Conservation (phyloP, 345 rosid genomes). For the Triadica sebifera region DNA sequence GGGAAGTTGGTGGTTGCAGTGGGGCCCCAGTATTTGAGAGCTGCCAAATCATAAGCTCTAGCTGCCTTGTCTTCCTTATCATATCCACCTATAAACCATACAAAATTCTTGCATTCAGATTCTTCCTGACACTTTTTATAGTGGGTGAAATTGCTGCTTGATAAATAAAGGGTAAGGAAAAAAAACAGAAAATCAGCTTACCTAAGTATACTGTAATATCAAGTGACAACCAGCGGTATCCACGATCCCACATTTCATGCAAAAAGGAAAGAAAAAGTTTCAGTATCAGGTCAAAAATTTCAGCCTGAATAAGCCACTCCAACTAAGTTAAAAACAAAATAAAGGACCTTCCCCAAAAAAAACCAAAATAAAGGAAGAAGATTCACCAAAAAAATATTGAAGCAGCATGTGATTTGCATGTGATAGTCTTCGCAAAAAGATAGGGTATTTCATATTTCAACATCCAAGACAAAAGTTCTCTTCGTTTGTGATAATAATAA, state of each 20-base stretch:
- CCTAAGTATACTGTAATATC: slow-evolving; percentile 79
- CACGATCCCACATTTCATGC: slow-evolving; percentile 35
- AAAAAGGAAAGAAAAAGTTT: slow-evolving; percentile 17
- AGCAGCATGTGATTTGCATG: slow-evolving; percentile 20
- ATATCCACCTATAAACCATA: too few species aligned
- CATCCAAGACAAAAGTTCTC: background rate
- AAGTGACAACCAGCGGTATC: slow-evolving; percentile 29
- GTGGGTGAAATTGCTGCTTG: background rate
- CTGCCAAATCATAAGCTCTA: too few species aligned
- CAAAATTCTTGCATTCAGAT: too few species aligned
- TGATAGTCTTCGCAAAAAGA: slow-evolving; percentile 14
- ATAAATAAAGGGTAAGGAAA: background rate
- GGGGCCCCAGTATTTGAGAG: too few species aligned
- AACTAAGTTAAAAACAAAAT: slow-evolving; percentile 3
- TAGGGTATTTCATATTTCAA: background rate
- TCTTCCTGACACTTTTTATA: too few species aligned
- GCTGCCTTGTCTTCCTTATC: too few species aligned
- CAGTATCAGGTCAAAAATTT: slow-evolving; percentile 40
- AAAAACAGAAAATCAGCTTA: slow-evolving; percentile 30
- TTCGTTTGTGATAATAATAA: background rate
- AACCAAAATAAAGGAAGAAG: slow-evolving; percentile 9
- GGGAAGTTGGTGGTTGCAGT: too few species aligned
- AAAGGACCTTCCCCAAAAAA: too few species aligned
- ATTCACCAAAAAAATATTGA: too few species aligned
- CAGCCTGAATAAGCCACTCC: slow-evolving; percentile 23